Conservation (phyloP, 2,329 filamentous ascomycete genomes). For the Colletotrichum musae region DNA sequence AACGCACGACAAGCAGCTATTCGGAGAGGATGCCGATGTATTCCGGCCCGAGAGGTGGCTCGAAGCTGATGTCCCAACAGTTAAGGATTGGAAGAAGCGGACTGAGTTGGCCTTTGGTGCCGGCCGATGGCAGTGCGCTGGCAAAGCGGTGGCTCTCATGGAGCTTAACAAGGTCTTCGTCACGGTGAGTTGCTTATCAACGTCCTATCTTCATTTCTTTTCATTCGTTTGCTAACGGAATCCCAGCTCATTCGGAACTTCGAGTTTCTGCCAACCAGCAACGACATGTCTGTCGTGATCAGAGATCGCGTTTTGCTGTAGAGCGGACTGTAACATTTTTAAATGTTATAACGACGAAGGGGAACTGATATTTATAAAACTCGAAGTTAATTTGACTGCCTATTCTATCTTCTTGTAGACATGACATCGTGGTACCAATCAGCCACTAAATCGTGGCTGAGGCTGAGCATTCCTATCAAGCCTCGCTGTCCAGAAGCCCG, state of each 20-base stretch:
- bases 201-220: neutral
- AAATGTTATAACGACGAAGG: neutral
- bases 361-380: neutral
- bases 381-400: too few species aligned
- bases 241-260: conserved; percentile 45
- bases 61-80: conserved; percentile 47
- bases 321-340: neutral
- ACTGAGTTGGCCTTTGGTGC: conserved; percentile 61
- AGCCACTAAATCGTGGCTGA: too few species aligned
- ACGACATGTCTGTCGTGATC: neutral
- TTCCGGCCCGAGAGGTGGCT: conserved; percentile 67
- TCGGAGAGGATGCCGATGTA: conserved; percentile 59
- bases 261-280: conserved; percentile 22
- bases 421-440: too few species aligned
- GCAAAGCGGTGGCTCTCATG: conserved; percentile 60
- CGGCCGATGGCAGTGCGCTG: conserved; percentile 60
- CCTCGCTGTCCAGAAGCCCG: too few species aligned
- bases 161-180: conserved; percentile 61
- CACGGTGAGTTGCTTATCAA: conserved; percentile 50
- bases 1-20: conserved; percentile 55
- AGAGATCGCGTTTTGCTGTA: neutral
- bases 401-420: too few species aligned
- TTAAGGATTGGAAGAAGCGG: conserved; percentile 46
- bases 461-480: too few species aligned
- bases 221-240: conserved; percentile 29